phyloP scores from a whole-genome alignment of 2,329 filamentous ascomycete genomes.

The Xylogone sp. region DNA sequence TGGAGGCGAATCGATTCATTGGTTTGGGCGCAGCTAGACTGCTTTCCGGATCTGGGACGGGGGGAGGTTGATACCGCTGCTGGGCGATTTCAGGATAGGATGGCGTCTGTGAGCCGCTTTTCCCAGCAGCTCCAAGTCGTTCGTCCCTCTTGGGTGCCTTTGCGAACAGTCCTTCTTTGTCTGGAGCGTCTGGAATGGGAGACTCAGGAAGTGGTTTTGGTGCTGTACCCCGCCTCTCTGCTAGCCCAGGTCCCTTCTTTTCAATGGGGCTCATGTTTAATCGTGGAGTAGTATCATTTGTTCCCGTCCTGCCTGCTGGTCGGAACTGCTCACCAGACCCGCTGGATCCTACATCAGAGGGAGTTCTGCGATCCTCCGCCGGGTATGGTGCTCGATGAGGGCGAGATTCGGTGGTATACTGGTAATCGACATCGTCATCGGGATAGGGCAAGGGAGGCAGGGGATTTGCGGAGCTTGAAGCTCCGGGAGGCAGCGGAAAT shows the following conservation, averaged over 20 bases:
- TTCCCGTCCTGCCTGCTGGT: constrained; percentile 16
- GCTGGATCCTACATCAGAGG: constrained; percentile 16
- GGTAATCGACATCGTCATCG: constrained; percentile 43
- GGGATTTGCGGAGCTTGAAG: constrained; percentile 64
- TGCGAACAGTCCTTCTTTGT: constrained; percentile 78
- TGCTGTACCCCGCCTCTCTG: constrained; percentile 76
- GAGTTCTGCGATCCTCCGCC: constrained; percentile 25
- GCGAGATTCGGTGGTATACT: constrained; percentile 29
- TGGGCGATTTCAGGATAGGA: constrained; percentile 22
- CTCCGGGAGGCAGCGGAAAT: constrained; percentile 63
- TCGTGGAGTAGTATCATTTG: constrained; percentile 29
- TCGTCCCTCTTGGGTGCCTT: constrained; percentile 42
- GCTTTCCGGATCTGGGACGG: constrained; percentile 30
- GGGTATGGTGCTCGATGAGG: constrained; percentile 31
- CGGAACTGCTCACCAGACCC: constrained; percentile 13
- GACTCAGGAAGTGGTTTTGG: constrained; percentile 83
- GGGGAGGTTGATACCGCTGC: constrained; percentile 53
- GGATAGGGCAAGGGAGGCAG: constrained; percentile 76
- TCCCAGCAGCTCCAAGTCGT: constrained; percentile 18
- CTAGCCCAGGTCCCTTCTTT: constrained; percentile 61
- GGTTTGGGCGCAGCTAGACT: constrained; percentile 23
- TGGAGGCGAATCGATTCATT: constrained; percentile 69
- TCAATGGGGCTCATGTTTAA: constrained; percentile 40
- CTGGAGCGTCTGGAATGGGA: constrained; percentile 68
- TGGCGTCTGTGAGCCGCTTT: constrained; percentile 15